Conservation (phyloP, 2,329 filamentous ascomycete species). For the Dryadomyces quercus-mongolicae region DNA sequence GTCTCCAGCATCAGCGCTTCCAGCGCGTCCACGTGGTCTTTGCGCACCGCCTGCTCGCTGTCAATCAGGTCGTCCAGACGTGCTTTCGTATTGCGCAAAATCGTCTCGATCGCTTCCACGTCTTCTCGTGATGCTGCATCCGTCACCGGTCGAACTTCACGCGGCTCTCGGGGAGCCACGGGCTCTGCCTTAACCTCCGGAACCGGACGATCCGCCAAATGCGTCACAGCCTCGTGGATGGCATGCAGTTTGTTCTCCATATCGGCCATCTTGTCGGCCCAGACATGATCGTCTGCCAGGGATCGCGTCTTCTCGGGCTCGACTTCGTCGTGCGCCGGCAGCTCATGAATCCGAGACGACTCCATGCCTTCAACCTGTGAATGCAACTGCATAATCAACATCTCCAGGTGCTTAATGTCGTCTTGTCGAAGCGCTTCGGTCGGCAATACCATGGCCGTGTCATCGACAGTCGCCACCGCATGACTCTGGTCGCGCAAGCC, state of each 20-base stretch:
- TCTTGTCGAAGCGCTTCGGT: conserved; percentile 48
- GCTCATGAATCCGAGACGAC: not conserved
- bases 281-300: not conserved
- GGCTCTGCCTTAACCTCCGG: not conserved
- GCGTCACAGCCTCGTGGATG: conserved; percentile 25
- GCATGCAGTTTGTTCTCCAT: conserved; percentile 41
- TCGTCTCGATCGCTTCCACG: conserved; percentile 79
- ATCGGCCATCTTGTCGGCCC: conserved; percentile 15
- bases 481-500: conserved; percentile 50
- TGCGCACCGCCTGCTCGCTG: conserved; percentile 55
- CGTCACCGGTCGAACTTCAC: conserved; percentile 6
- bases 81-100: conserved; percentile 79
- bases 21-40: conserved; percentile 52
- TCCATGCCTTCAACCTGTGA: conserved; percentile 76
- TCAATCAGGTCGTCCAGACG: conserved; percentile 73
- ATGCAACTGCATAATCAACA: conserved; percentile 68
- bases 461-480: conserved; percentile 40
- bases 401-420: conserved; percentile 77
- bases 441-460: conserved; percentile 34
- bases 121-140: conserved; percentile 66
- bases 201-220: conserved; percentile 14
- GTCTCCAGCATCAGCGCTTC: conserved; percentile 59
- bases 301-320: not conserved
- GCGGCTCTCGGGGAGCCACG: not conserved
- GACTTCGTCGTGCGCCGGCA: not conserved